Conservation (phyloP, 129 eudicot genomes). For the Pseudognaphalium luteoalbum region DNA sequence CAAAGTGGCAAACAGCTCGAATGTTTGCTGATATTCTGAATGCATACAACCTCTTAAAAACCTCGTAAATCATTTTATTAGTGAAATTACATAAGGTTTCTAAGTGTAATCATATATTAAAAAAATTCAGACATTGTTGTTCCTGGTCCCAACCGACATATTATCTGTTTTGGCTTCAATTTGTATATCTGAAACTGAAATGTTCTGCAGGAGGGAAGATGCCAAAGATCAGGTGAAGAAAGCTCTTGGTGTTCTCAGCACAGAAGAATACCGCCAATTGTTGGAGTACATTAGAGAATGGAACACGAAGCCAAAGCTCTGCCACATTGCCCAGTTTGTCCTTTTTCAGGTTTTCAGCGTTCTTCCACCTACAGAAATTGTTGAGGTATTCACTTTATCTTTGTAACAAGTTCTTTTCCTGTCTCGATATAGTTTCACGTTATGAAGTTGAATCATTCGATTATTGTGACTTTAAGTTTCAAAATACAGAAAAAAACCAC, state of each 20-base stretch:
- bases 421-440: neutral
- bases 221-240: constrained; percentile 51
- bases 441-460: neutral
- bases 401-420: neutral
- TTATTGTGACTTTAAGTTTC: neutral
- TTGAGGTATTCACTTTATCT: constrained; percentile 48
- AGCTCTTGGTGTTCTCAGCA: constrained; percentile 60
- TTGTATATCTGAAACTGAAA: constrained; percentile 9
- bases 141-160: neutral
- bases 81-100: too few species aligned
- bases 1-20: neutral
- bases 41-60: too few species aligned
- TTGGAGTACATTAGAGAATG: constrained; percentile 89
- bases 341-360: constrained; percentile 59
- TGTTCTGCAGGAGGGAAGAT: constrained; percentile 52
- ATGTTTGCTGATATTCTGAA: neutral
- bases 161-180: neutral
- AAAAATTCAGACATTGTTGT: too few species aligned
- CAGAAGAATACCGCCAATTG: constrained; percentile 56
- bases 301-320: constrained; percentile 89
- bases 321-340: constrained; percentile 86
- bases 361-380: constrained; percentile 74
- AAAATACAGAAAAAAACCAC: neutral
- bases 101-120: too few species aligned
- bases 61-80: too few species aligned